phyloP scores from a whole-genome alignment of 2,329 filamentous ascomycete genomes.

The Clonostachys chloroleuca region DNA sequence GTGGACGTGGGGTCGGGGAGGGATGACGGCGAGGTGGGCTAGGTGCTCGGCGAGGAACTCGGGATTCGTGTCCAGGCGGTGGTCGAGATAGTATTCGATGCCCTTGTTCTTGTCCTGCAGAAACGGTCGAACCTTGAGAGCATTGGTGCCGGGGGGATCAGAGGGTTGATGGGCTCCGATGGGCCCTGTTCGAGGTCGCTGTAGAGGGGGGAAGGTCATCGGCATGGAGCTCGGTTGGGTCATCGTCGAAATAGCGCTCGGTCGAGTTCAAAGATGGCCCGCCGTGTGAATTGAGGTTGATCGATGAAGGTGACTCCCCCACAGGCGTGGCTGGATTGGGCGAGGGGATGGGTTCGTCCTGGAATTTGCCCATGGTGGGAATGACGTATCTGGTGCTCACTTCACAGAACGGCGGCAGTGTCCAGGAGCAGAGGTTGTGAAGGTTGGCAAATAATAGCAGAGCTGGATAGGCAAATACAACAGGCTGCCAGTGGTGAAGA shows the following conservation, averaged over 20 bases:
- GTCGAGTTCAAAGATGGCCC: background rate
- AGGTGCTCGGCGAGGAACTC: slow-evolving; percentile 39
- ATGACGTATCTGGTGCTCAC: too few species aligned
- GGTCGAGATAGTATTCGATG: slow-evolving; percentile 36
- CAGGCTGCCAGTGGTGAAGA: too few species aligned
- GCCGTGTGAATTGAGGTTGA: slow-evolving; percentile 12
- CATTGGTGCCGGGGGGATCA: slow-evolving; percentile 10
- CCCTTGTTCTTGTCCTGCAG: slow-evolving; percentile 22
- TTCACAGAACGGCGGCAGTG: too few species aligned
- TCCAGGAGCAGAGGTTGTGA: too few species aligned
- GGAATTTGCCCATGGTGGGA: slow-evolving; percentile 15
- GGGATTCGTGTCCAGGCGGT: slow-evolving; percentile 37
- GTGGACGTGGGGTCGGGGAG: slow-evolving; percentile 48
- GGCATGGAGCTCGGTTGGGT: slow-evolving; percentile 22
- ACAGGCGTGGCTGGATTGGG: slow-evolving; percentile 9
- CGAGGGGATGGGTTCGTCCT: slow-evolving; percentile 3
- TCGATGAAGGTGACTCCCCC: slow-evolving; percentile 17
- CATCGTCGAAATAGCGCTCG: slow-evolving; percentile 26
- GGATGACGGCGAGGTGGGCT: slow-evolving; percentile 32
- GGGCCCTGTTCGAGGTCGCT: slow-evolving; percentile 21
- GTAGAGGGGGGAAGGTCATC: slow-evolving; percentile 43
- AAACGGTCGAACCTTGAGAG: slow-evolving; percentile 16
- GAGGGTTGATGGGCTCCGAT: slow-evolving; percentile 10
- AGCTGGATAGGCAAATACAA: too few species aligned
- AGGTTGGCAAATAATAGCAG: too few species aligned